Conservation (phyloP, 306 rosid genomes). For the Corylus heterophylla region DNA sequence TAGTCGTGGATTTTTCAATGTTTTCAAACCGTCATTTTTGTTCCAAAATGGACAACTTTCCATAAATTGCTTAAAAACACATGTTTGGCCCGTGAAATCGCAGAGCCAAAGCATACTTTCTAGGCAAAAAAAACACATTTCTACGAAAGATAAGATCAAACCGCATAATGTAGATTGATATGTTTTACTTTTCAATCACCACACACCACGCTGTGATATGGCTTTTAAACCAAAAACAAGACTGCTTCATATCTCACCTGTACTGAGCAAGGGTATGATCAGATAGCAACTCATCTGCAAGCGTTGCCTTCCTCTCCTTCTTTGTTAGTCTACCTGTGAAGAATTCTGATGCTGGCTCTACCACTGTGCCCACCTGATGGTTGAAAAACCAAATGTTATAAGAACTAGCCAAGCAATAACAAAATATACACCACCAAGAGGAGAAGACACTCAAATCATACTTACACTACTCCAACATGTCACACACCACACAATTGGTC, state of each 20-base stretch:
- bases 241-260: conserved; percentile 41
- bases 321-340: conserved; percentile 70
- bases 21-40: no score
- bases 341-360: conserved; percentile 67
- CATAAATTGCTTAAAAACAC: no score
- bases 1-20: no score
- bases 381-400: background rate
- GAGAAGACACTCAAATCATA: background rate
- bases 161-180: background rate
- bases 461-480: background rate
- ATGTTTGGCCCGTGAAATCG: no score
- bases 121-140: background rate
- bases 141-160: background rate
- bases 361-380: conserved; percentile 78
- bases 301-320: conserved; percentile 73
- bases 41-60: no score
- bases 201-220: background rate
- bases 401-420: background rate
- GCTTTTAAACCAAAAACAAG: background rate
- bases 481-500: background rate
- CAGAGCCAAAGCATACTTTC: no score
- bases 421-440: background rate
- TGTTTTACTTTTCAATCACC: background rate
- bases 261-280: conserved; percentile 45
- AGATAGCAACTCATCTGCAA: conserved; percentile 70